phyloP scores from a whole-genome alignment of 2,329 filamentous ascomycete genomes.

The Fusarium sarcochroum region DNA sequence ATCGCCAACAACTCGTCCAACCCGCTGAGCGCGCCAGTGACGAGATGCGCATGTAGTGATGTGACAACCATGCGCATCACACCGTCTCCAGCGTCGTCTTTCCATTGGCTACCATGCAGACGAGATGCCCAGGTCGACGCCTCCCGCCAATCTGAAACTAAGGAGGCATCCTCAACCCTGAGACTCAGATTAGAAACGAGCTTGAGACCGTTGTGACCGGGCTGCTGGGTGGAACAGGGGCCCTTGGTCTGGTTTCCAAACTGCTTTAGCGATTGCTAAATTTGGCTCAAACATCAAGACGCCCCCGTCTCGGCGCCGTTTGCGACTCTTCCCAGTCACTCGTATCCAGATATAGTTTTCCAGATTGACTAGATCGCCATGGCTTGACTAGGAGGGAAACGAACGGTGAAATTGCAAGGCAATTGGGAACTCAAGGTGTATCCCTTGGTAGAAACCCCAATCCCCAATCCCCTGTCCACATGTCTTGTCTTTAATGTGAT shows the following conservation, averaged over 20 bases:
- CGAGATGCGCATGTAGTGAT: conserved; percentile 49
- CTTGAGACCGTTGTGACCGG: conserved; percentile 46
- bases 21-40: conserved; percentile 47
- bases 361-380: conserved; percentile 19
- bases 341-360: conserved; percentile 32
- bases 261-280: conserved; percentile 43
- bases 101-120: conserved; percentile 42
- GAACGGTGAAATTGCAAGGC: conserved; percentile 28
- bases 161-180: conserved; percentile 35
- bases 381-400: conserved; percentile 7
- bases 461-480: conserved; percentile 19
- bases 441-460: conserved; percentile 19
- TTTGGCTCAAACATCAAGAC: conserved; percentile 34
- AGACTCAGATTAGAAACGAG: conserved; percentile 47
- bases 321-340: conserved; percentile 7
- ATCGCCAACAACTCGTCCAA: conserved; percentile 34
- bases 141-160: conserved; percentile 49
- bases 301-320: conserved; percentile 4
- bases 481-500: conserved; percentile 30
- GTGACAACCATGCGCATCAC: conserved; percentile 49
- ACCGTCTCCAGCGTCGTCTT: conserved; percentile 38
- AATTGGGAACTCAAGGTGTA: conserved; percentile 5
- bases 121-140: conserved; percentile 27
- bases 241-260: conserved; percentile 34
- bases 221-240: conserved; percentile 43